A percentile compares a stretch with the other conserved stretches of the same genome.
phyloP scores from a whole-genome alignment of 805 yeast species.

The Candida maesae region DNA sequence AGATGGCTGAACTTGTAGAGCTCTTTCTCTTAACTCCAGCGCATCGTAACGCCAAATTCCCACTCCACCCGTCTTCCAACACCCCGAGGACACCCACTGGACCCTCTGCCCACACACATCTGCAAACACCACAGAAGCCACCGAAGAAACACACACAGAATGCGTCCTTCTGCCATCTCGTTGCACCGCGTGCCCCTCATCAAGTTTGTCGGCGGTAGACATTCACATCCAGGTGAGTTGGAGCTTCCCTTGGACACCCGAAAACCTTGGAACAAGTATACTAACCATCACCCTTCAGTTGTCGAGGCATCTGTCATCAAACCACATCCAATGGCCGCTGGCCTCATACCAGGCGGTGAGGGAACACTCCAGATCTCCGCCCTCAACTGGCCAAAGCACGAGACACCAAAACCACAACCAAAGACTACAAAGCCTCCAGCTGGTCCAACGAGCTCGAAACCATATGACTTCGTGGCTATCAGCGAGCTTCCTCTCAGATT shows the following conservation, averaged over 20 bases:
- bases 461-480: conserved; percentile 46
- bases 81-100: neutral
- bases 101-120: no score
- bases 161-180: conserved; percentile 31
- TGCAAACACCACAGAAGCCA: no score
- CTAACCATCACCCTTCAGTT: conserved; percentile 38
- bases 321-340: conserved; percentile 41
- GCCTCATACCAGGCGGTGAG: conserved; percentile 36
- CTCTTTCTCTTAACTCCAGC: conserved; percentile 2
- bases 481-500: conserved; percentile 69
- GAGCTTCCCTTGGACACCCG: no score
- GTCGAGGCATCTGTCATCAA: conserved; percentile 32
- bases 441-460: conserved; percentile 47
- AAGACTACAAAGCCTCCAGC: conserved; percentile 10
- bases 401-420: conserved; percentile 14
- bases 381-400: conserved; percentile 24
- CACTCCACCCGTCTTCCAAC: no score
- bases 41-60: no score
- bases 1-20: neutral
- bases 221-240: conserved; percentile 47
- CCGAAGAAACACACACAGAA: conserved; percentile 12
- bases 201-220: conserved; percentile 84
- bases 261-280: no score
- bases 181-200: conserved; percentile 54
- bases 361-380: conserved; percentile 24